Conservation (phyloP, 2,329 filamentous ascomycete species). For the Fusarium brachygibbosum region DNA sequence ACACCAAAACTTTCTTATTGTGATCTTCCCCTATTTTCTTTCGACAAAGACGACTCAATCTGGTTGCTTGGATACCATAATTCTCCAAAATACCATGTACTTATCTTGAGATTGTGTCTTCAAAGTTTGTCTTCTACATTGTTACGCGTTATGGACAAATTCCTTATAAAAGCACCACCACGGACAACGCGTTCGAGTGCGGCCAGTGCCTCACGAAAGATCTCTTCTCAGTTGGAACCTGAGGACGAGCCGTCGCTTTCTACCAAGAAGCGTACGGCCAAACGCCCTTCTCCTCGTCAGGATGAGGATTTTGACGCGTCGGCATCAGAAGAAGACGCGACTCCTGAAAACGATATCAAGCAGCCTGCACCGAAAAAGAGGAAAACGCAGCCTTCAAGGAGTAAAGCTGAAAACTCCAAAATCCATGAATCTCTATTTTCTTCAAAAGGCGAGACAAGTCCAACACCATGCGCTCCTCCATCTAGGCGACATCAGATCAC, state of each 20-base stretch:
- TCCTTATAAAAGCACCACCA: conserved; percentile 20
- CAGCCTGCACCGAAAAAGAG: conserved; percentile 42
- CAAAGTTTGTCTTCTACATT: background rate
- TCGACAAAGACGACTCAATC: background rate
- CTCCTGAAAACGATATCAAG: conserved; percentile 32
- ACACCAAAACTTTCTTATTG: conserved; percentile 1
- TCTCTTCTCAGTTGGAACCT: conserved; percentile 36
- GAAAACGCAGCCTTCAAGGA: conserved; percentile 38
- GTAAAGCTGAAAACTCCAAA: conserved; percentile 23
- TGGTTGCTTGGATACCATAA: background rate
- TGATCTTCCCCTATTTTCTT: background rate
- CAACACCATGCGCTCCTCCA: conserved; percentile 35
- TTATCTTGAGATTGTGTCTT: too few species aligned
- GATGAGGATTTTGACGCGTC: conserved; percentile 45
- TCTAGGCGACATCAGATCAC: conserved; percentile 53
- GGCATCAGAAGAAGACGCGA: conserved; percentile 43
- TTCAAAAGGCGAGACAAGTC: background rate
- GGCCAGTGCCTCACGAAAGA: conserved; percentile 36
- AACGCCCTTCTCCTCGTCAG: conserved; percentile 28
- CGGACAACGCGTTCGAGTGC: conserved; percentile 44
- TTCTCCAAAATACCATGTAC: background rate
- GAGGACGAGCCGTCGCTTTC: conserved; percentile 21
- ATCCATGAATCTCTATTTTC: conserved; percentile 41
- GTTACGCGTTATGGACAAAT: conserved; percentile 11
- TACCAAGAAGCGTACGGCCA: conserved; percentile 10